Percentiles rank a stretch among this genome's conserved stretches.
Conservation (phyloP, 2,329 filamentous ascomycete species). For the Lachnellula arida region DNA sequence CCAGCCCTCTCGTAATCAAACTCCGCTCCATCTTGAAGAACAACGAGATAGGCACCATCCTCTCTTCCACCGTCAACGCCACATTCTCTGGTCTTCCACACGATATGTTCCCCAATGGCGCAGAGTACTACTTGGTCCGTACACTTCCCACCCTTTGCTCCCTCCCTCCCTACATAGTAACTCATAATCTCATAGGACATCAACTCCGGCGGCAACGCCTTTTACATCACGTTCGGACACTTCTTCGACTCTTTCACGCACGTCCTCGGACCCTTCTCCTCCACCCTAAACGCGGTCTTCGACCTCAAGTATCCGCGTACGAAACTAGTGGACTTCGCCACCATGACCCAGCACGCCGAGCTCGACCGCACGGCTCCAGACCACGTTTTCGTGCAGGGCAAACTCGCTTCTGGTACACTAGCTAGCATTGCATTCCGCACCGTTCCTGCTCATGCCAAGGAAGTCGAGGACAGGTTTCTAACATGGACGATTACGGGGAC, state of each 20-base stretch:
- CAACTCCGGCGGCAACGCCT: constrained; percentile 9
- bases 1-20: constrained; percentile 37
- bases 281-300: constrained; percentile 21
- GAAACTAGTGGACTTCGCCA: constrained; percentile 17
- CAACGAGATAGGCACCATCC: constrained; percentile 41
- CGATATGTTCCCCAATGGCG: constrained; percentile 1
- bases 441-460: constrained; percentile 12
- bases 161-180: too few species aligned
- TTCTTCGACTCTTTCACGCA: constrained; percentile 33
- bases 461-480: constrained; percentile 17
- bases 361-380: constrained; percentile 32
- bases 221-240: constrained; percentile 17
- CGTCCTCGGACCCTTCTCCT: constrained; percentile 32
- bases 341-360: constrained; percentile 21
- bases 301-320: constrained; percentile 22
- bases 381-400: constrained; percentile 34
- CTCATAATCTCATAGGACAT: neutral
- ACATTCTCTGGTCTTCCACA: constrained; percentile 1
- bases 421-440: constrained; percentile 30
- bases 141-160: too few species aligned
- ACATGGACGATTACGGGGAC: constrained; percentile 37
- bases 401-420: constrained; percentile 29
- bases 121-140: constrained; percentile 13
- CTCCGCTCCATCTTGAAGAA: constrained; percentile 39
- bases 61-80: constrained; percentile 6